Evolutionary conservation across 495 filamentous ascomycete genomes (phyloP).

Genomic region (Usnea hakonensis): DNA sequence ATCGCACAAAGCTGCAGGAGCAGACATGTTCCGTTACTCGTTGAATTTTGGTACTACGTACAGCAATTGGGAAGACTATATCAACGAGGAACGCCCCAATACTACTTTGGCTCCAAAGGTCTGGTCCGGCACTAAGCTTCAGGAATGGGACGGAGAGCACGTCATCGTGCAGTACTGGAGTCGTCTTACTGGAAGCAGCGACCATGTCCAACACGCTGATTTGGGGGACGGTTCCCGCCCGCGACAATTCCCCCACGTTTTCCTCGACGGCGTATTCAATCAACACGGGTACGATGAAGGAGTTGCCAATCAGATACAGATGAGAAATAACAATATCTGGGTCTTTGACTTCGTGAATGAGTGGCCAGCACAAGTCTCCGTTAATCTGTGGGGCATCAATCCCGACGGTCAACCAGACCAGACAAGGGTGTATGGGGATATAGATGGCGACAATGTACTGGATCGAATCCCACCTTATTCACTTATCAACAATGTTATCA

Average conservation of each 20-base stretch:
- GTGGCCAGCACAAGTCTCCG: slow-evolving; percentile 40
- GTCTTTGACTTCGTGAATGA: slow-evolving; percentile 44
- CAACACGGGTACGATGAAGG: slow-evolving; percentile 57
- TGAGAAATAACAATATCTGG: slow-evolving; percentile 39
- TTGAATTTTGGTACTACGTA: slow-evolving; percentile 46
- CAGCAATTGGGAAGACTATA: slow-evolving; percentile 48
- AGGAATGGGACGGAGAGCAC: slow-evolving; percentile 55
- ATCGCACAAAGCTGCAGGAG: slow-evolving; percentile 50
- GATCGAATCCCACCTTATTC: slow-evolving; percentile 37
- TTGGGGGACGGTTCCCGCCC: slow-evolving; percentile 29
- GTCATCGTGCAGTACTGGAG: slow-evolving; percentile 59
- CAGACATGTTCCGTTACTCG: slow-evolving; percentile 52
- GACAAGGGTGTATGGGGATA: slow-evolving; percentile 42
- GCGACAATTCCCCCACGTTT: slow-evolving; percentile 53
- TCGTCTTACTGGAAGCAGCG: slow-evolving; percentile 48
- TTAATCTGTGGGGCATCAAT: slow-evolving; percentile 46
- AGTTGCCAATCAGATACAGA: slow-evolving; percentile 42
- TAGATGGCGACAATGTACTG: slow-evolving; percentile 37
- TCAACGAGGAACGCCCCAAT: slow-evolving; percentile 30
- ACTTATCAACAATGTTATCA: slow-evolving; percentile 38
- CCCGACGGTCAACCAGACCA: slow-evolving; percentile 40
- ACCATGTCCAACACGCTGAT: slow-evolving; percentile 52
- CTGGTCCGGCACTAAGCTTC: slow-evolving; percentile 46
- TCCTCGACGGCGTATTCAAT: slow-evolving; percentile 53
- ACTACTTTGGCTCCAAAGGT: slow-evolving; percentile 29